Evolutionary conservation across 1,284 basidiomycete species (phyloP).

Genomic region (Chalciporus sp.): DNA sequence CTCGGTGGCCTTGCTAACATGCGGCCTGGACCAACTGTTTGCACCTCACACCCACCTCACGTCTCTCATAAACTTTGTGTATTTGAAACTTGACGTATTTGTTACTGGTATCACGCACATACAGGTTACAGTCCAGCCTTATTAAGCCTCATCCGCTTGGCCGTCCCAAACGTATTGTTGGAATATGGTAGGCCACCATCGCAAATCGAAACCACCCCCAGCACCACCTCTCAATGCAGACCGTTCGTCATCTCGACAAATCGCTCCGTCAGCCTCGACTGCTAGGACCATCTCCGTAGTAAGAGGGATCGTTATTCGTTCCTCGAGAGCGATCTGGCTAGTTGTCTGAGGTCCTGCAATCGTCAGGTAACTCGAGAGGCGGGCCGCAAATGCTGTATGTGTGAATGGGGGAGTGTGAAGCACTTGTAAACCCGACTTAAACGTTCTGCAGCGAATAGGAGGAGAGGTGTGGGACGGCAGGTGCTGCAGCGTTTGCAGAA

Average conservation of each 20-base stretch:
- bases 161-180: conserved; percentile 70
- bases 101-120: background rate
- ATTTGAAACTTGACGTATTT: no score
- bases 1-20: no score
- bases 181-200: conserved; percentile 60
- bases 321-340: conserved; percentile 67
- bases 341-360: conserved; percentile 54
- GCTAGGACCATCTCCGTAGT: conserved; percentile 74
- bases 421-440: conserved; percentile 75
- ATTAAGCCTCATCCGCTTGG: conserved; percentile 28
- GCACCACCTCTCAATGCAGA: conserved; percentile 42
- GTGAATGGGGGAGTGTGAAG: conserved; percentile 83
- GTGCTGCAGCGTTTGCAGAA: conserved; percentile 72
- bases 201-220: conserved; percentile 37
- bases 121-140: background rate
- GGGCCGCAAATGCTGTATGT: conserved; percentile 62
- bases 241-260: conserved; percentile 75
- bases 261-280: conserved; percentile 64
- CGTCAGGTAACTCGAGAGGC: conserved; percentile 58
- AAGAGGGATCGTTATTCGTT: conserved; percentile 71
- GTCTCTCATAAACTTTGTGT: no score
- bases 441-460: conserved; percentile 66
- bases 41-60: no score
- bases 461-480: conserved; percentile 72
- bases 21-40: no score